phyloP scores from a whole-genome alignment of 306 rosid genomes.

The Pyrus pyrifolia region DNA sequence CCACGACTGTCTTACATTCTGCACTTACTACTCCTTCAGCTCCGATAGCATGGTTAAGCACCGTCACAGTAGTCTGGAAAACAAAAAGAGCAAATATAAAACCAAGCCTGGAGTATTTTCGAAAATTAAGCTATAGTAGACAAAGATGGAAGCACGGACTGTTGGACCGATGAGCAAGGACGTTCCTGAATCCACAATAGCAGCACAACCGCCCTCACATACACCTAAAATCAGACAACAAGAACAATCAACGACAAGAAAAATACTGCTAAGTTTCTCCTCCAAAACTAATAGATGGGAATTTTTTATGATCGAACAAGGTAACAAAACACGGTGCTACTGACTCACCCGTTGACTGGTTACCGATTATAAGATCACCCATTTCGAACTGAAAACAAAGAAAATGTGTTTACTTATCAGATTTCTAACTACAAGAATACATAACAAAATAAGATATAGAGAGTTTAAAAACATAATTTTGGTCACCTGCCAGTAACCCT shows the following conservation, averaged over 20 bases:
- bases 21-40: slow-evolving; percentile 79
- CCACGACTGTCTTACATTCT: slow-evolving; percentile 64
- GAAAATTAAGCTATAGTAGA: neutral
- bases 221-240: slow-evolving; percentile 35
- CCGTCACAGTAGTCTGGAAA: slow-evolving; percentile 61
- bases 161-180: slow-evolving; percentile 90
- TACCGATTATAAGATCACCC: slow-evolving; percentile 71
- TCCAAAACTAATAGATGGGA: neutral
- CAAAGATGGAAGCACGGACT: slow-evolving; percentile 35
- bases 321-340: slow-evolving; percentile 2
- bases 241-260: neutral
- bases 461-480: neutral
- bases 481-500: slow-evolving; percentile 87
- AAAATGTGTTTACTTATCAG: neutral
- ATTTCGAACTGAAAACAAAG: slow-evolving; percentile 54
- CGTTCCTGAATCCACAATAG: slow-evolving; percentile 84
- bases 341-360: slow-evolving; percentile 64
- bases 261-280: neutral
- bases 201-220: slow-evolving; percentile 69
- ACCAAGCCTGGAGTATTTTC: neutral
- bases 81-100: neutral
- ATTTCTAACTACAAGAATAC: neutral
- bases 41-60: slow-evolving; percentile 88
- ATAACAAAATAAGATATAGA: neutral
- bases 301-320: neutral